Percentiles rank a stretch among this genome's conserved stretches.
Evolutionary conservation across 306 rosid genomes (phyloP).

Genomic region (Fragaria iinumae): DNA sequence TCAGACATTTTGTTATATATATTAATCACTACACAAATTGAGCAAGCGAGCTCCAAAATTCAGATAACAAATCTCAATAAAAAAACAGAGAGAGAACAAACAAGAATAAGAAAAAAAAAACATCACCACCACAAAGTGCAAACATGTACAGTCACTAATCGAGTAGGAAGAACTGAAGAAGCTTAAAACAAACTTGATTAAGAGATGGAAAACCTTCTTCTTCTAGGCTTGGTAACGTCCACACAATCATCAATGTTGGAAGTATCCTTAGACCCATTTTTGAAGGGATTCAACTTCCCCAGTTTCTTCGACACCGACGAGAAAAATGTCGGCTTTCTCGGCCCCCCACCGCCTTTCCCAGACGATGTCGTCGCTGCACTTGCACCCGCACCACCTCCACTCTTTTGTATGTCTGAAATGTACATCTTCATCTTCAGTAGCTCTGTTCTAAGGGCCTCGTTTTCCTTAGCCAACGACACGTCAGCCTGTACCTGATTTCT

Average conservation of each 20-base stretch:
- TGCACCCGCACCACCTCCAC: background rate
- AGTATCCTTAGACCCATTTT: conserved; percentile 75
- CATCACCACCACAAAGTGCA: background rate
- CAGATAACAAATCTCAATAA: background rate
- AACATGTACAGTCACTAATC: background rate
- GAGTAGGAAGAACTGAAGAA: background rate
- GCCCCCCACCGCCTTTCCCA: conserved; percentile 5
- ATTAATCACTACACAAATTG: background rate
- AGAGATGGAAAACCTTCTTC: conserved; percentile 83
- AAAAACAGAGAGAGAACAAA: background rate
- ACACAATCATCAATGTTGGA: conserved; percentile 49
- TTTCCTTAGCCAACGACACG: conserved; percentile 70
- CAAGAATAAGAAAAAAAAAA: background rate
- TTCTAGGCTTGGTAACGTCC: conserved; percentile 69
- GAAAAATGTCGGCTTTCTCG: conserved; percentile 54
- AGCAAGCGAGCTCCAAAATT: background rate
- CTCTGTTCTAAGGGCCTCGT: conserved; percentile 66
- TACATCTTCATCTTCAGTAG: conserved; percentile 73
- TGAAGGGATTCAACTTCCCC: conserved; percentile 79
- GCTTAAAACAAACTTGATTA: conserved; percentile 8
- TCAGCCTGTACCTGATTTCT: conserved; percentile 61
- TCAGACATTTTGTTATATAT: background rate
- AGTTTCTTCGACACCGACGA: conserved; percentile 66
- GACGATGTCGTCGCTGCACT: conserved; percentile 34
- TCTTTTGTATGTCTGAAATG: conserved; percentile 57